Conservation (phyloP, 179 eudicot species). For the Silene noctiflora region DNA sequence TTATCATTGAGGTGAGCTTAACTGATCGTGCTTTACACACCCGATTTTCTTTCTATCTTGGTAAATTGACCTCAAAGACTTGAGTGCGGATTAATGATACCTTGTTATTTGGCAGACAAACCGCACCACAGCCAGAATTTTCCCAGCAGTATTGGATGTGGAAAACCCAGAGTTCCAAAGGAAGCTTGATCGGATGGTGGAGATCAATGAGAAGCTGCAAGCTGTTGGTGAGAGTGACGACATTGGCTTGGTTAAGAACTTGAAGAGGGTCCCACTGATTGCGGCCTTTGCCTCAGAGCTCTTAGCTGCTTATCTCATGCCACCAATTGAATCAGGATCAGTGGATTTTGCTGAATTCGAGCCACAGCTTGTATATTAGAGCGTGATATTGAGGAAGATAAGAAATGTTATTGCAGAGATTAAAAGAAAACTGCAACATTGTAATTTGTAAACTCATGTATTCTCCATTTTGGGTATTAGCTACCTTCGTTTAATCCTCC, state of each 20-base stretch:
- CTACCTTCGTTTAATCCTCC: not conserved
- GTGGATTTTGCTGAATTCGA: constrained; percentile 96
- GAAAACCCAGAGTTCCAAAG: constrained; percentile 98
- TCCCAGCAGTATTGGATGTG: constrained; percentile 95
- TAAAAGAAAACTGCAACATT: constrained; percentile 18
- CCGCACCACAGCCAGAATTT: constrained; percentile 96
- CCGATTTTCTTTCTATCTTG: too few species aligned
- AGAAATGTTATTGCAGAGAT: constrained; percentile 24
- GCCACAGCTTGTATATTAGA: constrained; percentile 80
- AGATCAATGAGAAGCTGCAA: constrained; percentile 54
- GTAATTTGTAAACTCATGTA: constrained; percentile 26
- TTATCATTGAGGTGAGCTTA: constrained; percentile 80
- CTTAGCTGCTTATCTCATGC: constrained; percentile 91
- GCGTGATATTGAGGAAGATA: constrained; percentile 21
- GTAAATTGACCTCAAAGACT: not conserved
- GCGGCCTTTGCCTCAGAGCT: constrained; percentile 80
- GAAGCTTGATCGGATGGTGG: constrained; percentile 90
- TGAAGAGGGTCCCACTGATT: constrained; percentile 80
- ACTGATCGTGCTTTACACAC: not conserved
- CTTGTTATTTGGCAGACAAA: constrained; percentile 60
- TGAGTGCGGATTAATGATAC: constrained; percentile 15
- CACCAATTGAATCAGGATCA: constrained; percentile 91
- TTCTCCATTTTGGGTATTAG: constrained; percentile 23
- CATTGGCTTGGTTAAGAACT: constrained; percentile 69
- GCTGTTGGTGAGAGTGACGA: constrained; percentile 61